Percentiles rank a stretch among this genome's conserved stretches.
phyloP scores from a whole-genome alignment of 139 green algal species.

The Spirogloea muscicola region DNA sequence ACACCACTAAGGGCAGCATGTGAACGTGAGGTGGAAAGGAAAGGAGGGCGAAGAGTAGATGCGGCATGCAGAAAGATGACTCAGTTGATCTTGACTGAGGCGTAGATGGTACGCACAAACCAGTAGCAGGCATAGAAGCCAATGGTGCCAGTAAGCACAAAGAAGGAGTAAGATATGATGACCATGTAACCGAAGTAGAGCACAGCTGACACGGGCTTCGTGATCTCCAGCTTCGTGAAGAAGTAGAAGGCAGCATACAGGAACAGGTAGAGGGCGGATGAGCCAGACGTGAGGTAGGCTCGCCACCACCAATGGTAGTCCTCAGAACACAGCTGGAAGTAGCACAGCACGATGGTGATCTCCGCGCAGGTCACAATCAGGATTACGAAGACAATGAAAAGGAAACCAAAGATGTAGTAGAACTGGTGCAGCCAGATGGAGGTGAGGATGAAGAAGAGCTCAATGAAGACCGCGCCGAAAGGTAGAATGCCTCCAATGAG shows the following conservation, averaged over 20 bases:
- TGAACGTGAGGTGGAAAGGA: neutral
- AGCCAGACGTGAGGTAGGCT: conserved; percentile 86
- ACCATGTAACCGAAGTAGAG: conserved; percentile 97
- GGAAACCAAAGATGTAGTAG: conserved; percentile 98
- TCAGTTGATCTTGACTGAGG: conserved; percentile 92
- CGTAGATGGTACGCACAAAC: conserved; percentile 88
- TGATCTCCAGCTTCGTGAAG: conserved; percentile 95
- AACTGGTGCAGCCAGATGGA: conserved; percentile 95
- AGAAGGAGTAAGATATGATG: conserved; percentile 82
- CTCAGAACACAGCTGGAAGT: conserved; percentile 84
- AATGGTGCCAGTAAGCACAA: conserved; percentile 84
- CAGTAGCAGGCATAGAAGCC: conserved; percentile 89
- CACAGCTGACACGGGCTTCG: conserved; percentile 74
- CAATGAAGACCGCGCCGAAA: conserved; percentile 99
- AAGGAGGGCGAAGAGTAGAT: neutral
- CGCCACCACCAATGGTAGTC: conserved; percentile 97
- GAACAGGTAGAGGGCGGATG: conserved; percentile 92
- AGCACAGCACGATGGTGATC: conserved; percentile 98
- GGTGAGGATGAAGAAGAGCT: conserved; percentile 99
- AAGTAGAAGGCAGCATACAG: conserved; percentile 96
- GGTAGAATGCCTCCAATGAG: conserved; percentile 94
- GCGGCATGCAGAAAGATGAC: neutral
- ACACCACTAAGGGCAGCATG: neutral
- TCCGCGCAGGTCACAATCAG: conserved; percentile 95
- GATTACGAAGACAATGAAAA: conserved; percentile 94